A percentile compares a stretch with the other conserved stretches of the same genome.
Conservation (phyloP, 2,329 filamentous ascomycete species). For the Aulographum hederae region DNA sequence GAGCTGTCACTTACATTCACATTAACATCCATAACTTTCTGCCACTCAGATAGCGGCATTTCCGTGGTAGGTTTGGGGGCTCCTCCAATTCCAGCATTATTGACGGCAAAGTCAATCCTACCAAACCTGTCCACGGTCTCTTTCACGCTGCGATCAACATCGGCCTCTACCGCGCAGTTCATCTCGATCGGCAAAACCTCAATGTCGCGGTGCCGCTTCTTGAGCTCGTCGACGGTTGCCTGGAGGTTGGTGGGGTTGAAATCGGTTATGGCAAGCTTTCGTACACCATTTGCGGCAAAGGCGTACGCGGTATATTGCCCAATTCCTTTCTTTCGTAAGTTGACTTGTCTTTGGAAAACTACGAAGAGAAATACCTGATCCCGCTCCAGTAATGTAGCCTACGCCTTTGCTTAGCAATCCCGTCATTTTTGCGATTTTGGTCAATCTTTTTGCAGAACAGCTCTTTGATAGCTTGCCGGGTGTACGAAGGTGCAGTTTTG, state of each 20-base stretch:
- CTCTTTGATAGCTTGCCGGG: too few species aligned
- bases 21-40: slow-evolving; percentile 32
- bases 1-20: slow-evolving; percentile 16
- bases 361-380: slow-evolving; percentile 11
- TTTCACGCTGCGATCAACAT: slow-evolving; percentile 25
- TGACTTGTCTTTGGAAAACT: not conserved
- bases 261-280: slow-evolving; percentile 28
- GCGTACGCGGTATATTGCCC: slow-evolving; percentile 27
- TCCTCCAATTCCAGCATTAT: slow-evolving; percentile 35
- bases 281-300: slow-evolving; percentile 30
- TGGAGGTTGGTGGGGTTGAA: slow-evolving; percentile 19
- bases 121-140: slow-evolving; percentile 28
- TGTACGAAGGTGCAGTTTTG: too few species aligned
- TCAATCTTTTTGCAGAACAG: too few species aligned
- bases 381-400: slow-evolving; percentile 30
- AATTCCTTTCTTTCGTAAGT: slow-evolving; percentile 22
- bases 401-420: slow-evolving; percentile 23
- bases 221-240: slow-evolving; percentile 16
- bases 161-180: slow-evolving; percentile 26
- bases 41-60: slow-evolving; percentile 28
- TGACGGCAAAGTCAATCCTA: slow-evolving; percentile 36
- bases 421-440: too few species aligned
- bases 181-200: slow-evolving; percentile 22
- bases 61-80: slow-evolving; percentile 25
- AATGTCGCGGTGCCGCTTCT: slow-evolving; percentile 20